Conservation (phyloP, 2,329 filamentous ascomycete genomes). For the Penicillium sp. region DNA sequence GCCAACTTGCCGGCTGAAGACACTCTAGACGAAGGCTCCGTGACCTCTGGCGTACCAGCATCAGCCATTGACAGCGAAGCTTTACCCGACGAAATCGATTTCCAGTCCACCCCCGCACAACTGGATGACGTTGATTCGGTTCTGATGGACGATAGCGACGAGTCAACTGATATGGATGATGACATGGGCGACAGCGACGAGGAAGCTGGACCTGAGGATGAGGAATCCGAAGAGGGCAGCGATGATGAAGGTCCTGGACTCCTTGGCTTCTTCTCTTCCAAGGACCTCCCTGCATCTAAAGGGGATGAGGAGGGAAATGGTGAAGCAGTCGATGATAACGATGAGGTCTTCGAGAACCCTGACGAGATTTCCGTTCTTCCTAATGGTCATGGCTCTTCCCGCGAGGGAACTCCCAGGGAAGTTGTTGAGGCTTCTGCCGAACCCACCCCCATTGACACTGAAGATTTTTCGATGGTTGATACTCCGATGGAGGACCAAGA, state of each 20-base stretch:
- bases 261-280: conserved; percentile 51
- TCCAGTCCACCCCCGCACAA: conserved; percentile 27
- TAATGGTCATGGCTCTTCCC: conserved; percentile 26
- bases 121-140: conserved; percentile 49
- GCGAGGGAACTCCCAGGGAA: conserved; percentile 33
- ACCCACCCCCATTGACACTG: conserved; percentile 14
- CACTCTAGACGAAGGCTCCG: conserved; percentile 27
- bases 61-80: conserved; percentile 24
- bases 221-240: conserved; percentile 46
- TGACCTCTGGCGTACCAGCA: conserved; percentile 26
- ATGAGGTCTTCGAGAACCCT: conserved; percentile 34
- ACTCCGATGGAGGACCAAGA: conserved; percentile 15
- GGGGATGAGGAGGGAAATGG: conserved; percentile 32
- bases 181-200: conserved; percentile 52
- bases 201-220: conserved; percentile 55
- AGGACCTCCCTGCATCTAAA: conserved; percentile 35
- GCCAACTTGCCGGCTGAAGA: conserved; percentile 39
- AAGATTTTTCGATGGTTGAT: conserved; percentile 17
- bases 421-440: conserved; percentile 21
- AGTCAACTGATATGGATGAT: conserved; percentile 51
- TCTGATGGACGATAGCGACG: conserved; percentile 50
- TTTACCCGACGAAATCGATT: conserved; percentile 25
- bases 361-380: conserved; percentile 42
- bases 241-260: conserved; percentile 41
- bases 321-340: conserved; percentile 29